Percentiles rank a stretch among this genome's conserved stretches.
Conservation (phyloP, 1,139 yeast genomes). For the Kodamaea ohmeri region DNA sequence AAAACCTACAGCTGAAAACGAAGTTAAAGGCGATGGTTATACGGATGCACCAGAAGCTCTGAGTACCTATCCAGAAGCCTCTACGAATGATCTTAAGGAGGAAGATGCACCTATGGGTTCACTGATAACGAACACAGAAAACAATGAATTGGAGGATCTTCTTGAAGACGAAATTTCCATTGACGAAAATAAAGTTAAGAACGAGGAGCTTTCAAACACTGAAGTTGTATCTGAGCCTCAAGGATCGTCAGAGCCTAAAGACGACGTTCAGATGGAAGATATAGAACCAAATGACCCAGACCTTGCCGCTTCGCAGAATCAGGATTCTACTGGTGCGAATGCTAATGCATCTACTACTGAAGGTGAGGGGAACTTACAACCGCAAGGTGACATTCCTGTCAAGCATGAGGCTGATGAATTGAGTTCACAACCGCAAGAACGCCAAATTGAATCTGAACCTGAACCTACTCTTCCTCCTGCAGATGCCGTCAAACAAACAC, state of each 20-base stretch:
- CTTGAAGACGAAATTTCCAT: slow-evolving; percentile 6
- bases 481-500: slow-evolving; percentile 56
- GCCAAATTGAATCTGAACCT: not conserved
- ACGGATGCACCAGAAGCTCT: not conserved
- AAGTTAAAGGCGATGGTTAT: not conserved
- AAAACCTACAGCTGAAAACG: not conserved
- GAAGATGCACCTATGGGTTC: not conserved
- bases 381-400: no score
- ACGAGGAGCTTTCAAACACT: slow-evolving; percentile 1
- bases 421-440: not conserved
- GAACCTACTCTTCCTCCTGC: slow-evolving; percentile 5
- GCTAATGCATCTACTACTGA: no score
- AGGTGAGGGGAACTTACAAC: no score
- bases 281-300: slow-evolving; percentile 6
- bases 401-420: no score
- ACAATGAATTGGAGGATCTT: slow-evolving; percentile 2
- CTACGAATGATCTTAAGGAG: slow-evolving; percentile 5
- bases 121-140: slow-evolving; percentile 1
- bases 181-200: slow-evolving; percentile 5
- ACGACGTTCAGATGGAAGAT: slow-evolving; percentile 10
- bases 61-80: slow-evolving; percentile 10
- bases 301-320: not conserved
- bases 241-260: slow-evolving; percentile 9
- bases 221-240: not conserved
- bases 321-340: no score